Base-by-base conservation (phyloP, 2,329 filamentous ascomycete species). In the Fusarium sp. region DNA sequence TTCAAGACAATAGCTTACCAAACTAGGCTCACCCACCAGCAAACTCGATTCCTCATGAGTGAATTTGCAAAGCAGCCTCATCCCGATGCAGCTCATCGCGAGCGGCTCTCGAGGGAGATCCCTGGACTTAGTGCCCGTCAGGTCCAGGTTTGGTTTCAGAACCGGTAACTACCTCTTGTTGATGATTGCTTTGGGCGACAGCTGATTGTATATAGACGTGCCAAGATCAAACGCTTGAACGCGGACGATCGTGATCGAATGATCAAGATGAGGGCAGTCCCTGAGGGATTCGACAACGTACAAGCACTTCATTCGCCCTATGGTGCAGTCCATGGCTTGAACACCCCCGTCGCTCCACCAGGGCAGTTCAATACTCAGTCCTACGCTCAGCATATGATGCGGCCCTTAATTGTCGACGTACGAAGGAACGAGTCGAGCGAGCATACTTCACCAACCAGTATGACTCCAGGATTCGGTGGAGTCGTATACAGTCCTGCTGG, bases 61-160 rank as follows among this genome's bases (percentile, higher is more conserved):
- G 93, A 98, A 75, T 98, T 97, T 72, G 91, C 93, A 54, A 93
- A 95, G 70, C 93, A 98, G 74, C 92, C 93, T 24, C 93, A 97
- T 74, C 93, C 93, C 7, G 93, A 98, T 78, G 93, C 93, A 36
- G 91, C 91, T 42, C 93, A 97, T 75, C 85, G 93, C 62, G 93
- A 97, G 74, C 85, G 92, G 42, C 81, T 98, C 34, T 94, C 93
- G 5, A 83, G 90, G 63, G 92, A 97, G 74, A 97, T 98, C 41
- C 93, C 94, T 29, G 94, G 93, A 1, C 79, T 98, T 44, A 97
- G 91, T 70, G 92, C 93, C 34, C 87, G 93, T 60, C 93, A 98
- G 75, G 94, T 98, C 24, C 93, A 98, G 76, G 93, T 98, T 45
- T 98, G 93, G 94, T 98, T 98, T 78, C 93, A 98, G 77, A 98